Base-by-base conservation (phyloP, 2,329 filamentous ascomycete genomes). In the Pseudocercospora pini-densiflorae region DNA sequence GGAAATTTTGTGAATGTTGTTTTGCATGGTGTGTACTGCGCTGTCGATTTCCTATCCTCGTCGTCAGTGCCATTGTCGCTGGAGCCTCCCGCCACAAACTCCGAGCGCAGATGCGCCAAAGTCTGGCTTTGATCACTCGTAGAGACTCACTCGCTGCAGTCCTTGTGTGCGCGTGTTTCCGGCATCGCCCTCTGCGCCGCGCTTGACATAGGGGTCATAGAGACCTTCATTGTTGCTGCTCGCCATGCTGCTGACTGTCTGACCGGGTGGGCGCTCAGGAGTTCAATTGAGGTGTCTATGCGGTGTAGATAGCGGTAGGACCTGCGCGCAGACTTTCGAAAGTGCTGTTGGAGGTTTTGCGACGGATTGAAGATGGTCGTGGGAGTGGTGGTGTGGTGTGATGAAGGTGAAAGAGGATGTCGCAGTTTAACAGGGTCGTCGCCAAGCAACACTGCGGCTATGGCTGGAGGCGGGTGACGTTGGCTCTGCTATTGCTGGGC, bases 1-100 rank as follows among this genome's bases (percentile, higher is more conserved):
- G 51, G 92, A 93, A 69, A 97, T 92, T 82, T 95, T 96, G 85
- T 94, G 93, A 86, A 99, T 96, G 84, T 99, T 99, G 80, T 97
- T 90, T 77, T 92, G 89, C 94, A 99, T 97, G 73, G 95, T 92
- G 78, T 90, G 90, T 76, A 97, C 93, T 60, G 94, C 97, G 78
- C 94, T 92, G 80, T 98, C 91, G 81, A 99, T 97, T 96, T 98
- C 92, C 95, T 99, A 47, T 58, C 19, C 59, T 45, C 57, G 53
- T 63, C 40, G 62, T 66, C 66, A 68, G 62, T 58, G 29, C 61
- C 51, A 57, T 49, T 43, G 19, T 61, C 24, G 36, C 21, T 59
- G 53, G 36, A 60, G 59, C 54, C 55, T 67, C n/a, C 54, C 27
- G 59, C 57, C 57, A 57, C 61, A 43, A 40, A 51, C 40, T 40